Percentiles rank a stretch among this genome's conserved stretches.
These are phyloP conservation scores for Begonia masoniana DNA, from an alignment of 306 rosid genomes.

Conservation along the genomic window DNA sequence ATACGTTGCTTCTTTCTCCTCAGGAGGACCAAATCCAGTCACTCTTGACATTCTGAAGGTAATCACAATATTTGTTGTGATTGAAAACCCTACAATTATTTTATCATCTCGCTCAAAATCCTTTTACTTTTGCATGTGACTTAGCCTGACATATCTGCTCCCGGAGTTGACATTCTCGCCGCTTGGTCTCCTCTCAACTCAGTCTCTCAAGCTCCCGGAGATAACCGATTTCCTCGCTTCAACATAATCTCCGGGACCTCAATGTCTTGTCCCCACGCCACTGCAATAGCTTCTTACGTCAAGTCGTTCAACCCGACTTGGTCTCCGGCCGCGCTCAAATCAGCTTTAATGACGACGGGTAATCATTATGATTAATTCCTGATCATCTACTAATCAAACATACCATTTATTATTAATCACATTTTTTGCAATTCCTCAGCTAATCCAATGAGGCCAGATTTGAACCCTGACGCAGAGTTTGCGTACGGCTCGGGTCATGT, in stretches of 20 bases:
- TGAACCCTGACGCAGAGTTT: constrained; percentile 23
- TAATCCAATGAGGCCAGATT: constrained; percentile 11
- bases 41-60: constrained; percentile 40
- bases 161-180: constrained; percentile 22
- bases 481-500: constrained; percentile 37
- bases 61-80: neutral
- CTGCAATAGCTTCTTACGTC: constrained; percentile 20
- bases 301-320: constrained; percentile 20
- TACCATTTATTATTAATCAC: neutral
- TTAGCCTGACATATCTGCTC: constrained; percentile 20
- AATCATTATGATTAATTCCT: neutral
- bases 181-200: constrained; percentile 22
- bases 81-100: neutral
- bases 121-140: too few species aligned
- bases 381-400: too few species aligned
- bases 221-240: constrained; percentile 10
- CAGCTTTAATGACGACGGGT: constrained; percentile 27
- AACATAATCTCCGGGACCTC: constrained; percentile 31
- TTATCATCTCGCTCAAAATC: too few species aligned
- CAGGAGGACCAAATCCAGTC: constrained; percentile 43
- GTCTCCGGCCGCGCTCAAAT: constrained; percentile 32
- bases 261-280: constrained; percentile 25
- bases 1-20: constrained; percentile 20
- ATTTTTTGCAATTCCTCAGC: constrained; percentile 11
- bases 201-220: constrained; percentile 4